Conservation (phyloP, 2,329 filamentous ascomycete genomes). For the Scytalidium lignicola region DNA sequence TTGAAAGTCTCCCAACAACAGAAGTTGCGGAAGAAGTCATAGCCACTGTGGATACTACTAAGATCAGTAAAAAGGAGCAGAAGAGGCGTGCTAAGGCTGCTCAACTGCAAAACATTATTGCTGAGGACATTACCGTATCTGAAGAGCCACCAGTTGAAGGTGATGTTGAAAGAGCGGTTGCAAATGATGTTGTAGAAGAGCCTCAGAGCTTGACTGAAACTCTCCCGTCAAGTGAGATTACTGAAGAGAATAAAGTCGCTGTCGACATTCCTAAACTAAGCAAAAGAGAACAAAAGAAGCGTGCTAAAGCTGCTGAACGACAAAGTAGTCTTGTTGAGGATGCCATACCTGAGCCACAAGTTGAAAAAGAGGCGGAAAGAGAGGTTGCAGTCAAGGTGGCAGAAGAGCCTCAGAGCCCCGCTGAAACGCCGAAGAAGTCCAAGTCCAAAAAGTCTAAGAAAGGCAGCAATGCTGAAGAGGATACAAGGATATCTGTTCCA, state of each 20-base stretch:
- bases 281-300: slow-evolving; percentile 45
- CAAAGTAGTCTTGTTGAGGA: slow-evolving; percentile 28
- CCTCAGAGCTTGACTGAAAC: slow-evolving; percentile 25
- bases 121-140: slow-evolving; percentile 17
- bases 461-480: slow-evolving; percentile 28
- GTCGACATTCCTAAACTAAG: slow-evolving; percentile 32
- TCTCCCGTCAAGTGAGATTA: background rate
- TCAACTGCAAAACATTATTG: slow-evolving; percentile 28
- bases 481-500: slow-evolving; percentile 23
- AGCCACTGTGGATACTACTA: slow-evolving; percentile 25
- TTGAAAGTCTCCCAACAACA: slow-evolving; percentile 1
- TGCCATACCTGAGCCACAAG: slow-evolving; percentile 1
- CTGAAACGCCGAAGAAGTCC: slow-evolving; percentile 24
- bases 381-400: background rate
- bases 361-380: background rate
- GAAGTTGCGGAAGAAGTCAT: slow-evolving; percentile 20
- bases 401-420: slow-evolving; percentile 25
- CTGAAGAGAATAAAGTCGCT: slow-evolving; percentile 22
- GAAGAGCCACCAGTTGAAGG: slow-evolving; percentile 9
- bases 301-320: slow-evolving; percentile 36
- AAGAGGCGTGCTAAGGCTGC: slow-evolving; percentile 42
- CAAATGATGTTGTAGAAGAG: slow-evolving; percentile 19
- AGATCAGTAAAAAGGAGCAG: slow-evolving; percentile 44
- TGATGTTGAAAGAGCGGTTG: background rate
- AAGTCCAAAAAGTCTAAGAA: slow-evolving; percentile 29